Evolutionary conservation across 176 grass and related monocot genomes (phyloP).

Genomic region (Carex myosuroides): DNA sequence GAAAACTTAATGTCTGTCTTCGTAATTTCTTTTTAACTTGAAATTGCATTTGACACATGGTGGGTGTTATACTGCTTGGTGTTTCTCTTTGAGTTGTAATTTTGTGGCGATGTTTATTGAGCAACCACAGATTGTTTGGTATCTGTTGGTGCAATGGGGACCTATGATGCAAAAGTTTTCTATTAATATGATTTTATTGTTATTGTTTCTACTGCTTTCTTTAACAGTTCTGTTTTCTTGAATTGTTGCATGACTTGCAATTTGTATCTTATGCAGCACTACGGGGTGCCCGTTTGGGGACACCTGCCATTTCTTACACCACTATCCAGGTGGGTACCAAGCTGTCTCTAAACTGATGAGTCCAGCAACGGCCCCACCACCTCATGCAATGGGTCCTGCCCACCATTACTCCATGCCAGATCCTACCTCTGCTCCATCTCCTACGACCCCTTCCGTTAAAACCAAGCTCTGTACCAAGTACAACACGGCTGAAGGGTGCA

Average conservation of each 20-base stretch:
- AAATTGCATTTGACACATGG: not conserved
- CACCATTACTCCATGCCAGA: slow-evolving; percentile 18
- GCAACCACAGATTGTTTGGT: not conserved
- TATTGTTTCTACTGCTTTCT: not conserved
- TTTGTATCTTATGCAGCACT: slow-evolving; percentile 52
- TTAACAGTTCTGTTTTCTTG: not conserved
- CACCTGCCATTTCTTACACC: slow-evolving; percentile 76
- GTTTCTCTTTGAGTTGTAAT: not conserved
- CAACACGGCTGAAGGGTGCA: slow-evolving; percentile 74
- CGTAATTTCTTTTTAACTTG: not conserved
- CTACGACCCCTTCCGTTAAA: slow-evolving; percentile 35
- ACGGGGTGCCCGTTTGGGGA: slow-evolving; percentile 82
- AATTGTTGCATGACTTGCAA: not conserved
- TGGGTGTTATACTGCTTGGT: not conserved
- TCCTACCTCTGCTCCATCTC: slow-evolving; percentile 23
- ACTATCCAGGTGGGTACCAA: slow-evolving; percentile 62
- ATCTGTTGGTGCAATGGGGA: not conserved
- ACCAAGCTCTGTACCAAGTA: slow-evolving; percentile 89
- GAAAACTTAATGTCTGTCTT: not conserved
- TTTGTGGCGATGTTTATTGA: not conserved
- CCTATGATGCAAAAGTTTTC: not conserved
- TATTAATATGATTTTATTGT: not conserved
- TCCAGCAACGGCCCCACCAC: slow-evolving; percentile 36
- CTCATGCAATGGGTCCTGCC: slow-evolving; percentile 43
- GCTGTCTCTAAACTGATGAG: slow-evolving; percentile 56